Base-by-base conservation (phyloP, 2,329 filamentous ascomycete species). In the Laburnicola sp. region DNA sequence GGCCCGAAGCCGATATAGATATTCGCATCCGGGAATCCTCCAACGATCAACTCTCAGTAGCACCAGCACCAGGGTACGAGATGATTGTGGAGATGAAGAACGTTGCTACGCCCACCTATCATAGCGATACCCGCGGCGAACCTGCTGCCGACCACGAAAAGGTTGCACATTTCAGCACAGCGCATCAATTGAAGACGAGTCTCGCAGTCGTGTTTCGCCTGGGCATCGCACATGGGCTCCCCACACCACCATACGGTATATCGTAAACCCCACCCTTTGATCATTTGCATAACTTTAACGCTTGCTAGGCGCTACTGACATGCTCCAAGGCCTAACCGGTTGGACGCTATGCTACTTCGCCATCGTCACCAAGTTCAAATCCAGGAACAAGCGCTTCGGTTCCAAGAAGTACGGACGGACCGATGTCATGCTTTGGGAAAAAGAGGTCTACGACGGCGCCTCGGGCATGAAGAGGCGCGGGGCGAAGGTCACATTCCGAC, bases 371-470 rank as follows among this genome's bases (percentile, higher is more conserved):
- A 50, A 44, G n/a, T 48, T 51, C 41, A 52, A 43, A 45, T 50
- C 53, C 1, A 54, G 54, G 39, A 51, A 53, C 31, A 53, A 50
- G 27, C 51, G 34, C 23, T 46, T 53, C 10, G 48, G 52, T 0
- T 45, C 48, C 2, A 60, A 60, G 28, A 54, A 51, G 34, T 49
- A 55, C 38, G 55, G 57, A 1, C 39, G 41, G 2, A 51, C 55
- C 6, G 53, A 58, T 27, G 32, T 60, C 4, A 50, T 62, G 53
- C 51, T 62, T 7, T 62, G 57, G 57, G 55, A 60, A 37, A 60
- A 49, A 23, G 49, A 54, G 22, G 37, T 54, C 9, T 46, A 58
- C 11, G 46, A 45, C 23, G 25, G 31, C 2, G 8, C 40, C 4
- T 11, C 45, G 9, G 32, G 31, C 8, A 23, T 45, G 4, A 53